Percentiles rank a stretch among this genome's conserved stretches.
Conservation (phyloP, 306 rosid genomes). For the Lablab purpureus region DNA sequence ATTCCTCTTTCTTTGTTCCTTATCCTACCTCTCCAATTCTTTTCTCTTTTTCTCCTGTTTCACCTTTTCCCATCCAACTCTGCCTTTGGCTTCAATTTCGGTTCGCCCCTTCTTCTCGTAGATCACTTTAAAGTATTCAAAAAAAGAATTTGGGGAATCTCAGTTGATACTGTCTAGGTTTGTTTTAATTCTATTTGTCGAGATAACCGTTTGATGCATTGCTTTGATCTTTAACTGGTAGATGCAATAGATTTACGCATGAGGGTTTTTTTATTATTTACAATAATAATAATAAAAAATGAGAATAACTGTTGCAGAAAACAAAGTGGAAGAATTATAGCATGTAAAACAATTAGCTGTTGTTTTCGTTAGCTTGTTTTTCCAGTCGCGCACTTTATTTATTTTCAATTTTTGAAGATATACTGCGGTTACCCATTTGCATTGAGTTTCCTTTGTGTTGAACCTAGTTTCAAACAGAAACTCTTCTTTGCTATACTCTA, state of each 20-base stretch:
- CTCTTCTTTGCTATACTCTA: not conserved
- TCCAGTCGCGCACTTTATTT: not conserved
- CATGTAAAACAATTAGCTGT: not conserved
- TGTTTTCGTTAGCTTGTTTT: not conserved
- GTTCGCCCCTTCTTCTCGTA: conserved; percentile 9
- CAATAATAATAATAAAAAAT: not conserved
- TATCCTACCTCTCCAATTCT: conserved; percentile 7
- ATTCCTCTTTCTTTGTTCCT: not conserved
- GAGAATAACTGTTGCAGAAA: not conserved
- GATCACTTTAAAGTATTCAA: conserved; percentile 25
- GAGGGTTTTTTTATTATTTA: not conserved
- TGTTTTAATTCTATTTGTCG: conserved; percentile 10
- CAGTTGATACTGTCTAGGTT: conserved; percentile 9
- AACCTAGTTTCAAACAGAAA: not conserved
- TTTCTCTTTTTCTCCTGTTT: not conserved
- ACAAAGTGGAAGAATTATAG: not conserved
- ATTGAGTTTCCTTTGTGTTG: not conserved
- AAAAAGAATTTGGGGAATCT: not conserved
- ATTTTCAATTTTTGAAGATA: not conserved
- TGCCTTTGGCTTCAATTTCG: conserved; percentile 22
- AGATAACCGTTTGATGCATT: conserved; percentile 7
- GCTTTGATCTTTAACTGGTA: conserved; percentile 36
- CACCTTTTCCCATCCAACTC: conserved; percentile 14
- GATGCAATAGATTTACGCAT: conserved; percentile 39
- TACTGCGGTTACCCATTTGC: not conserved